A percentile compares a stretch with the other conserved stretches of the same genome.
phyloP scores from a whole-genome alignment of 352 stramenopile genomes.

The Phytophthora vignae region DNA sequence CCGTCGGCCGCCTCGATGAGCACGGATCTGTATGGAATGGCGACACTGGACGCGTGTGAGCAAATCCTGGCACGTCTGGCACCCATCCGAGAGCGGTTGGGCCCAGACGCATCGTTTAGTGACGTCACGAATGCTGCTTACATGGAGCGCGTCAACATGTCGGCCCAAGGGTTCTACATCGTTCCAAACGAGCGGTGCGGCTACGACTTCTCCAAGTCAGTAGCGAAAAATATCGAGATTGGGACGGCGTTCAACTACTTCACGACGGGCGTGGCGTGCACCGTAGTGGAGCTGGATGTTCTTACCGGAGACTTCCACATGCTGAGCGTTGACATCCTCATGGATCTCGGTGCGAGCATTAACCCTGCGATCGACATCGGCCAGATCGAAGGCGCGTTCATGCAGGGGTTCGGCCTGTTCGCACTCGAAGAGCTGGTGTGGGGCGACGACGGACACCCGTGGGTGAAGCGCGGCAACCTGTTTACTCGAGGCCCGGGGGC shows the following conservation, averaged over 20 bases:
- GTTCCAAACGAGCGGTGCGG: conserved; percentile 92
- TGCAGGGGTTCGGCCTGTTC: conserved; percentile 96
- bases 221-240: conserved; percentile 90
- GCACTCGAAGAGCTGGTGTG: conserved; percentile 96
- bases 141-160: conserved; percentile 94
- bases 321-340: conserved; percentile 83
- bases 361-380: conserved; percentile 98
- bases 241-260: conserved; percentile 96
- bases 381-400: conserved; percentile 98
- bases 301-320: conserved; percentile 95
- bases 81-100: conserved; percentile 85
- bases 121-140: conserved; percentile 91
- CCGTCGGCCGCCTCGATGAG: conserved; percentile 95
- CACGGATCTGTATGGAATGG: conserved; percentile 98
- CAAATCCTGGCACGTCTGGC: conserved; percentile 93
- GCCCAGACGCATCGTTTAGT: conserved; percentile 75
- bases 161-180: conserved; percentile 96
- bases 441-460: conserved; percentile 94
- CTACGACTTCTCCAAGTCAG: conserved; percentile 93
- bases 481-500: conserved; percentile 95
- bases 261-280: conserved; percentile 94
- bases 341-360: conserved; percentile 95
- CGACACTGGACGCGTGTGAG: conserved; percentile 95
- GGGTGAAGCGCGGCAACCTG: conserved; percentile 91
- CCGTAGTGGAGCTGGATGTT: conserved; percentile 96